Evolutionary conservation across 192 early-diverging fungal genomes (phyloP).

Genomic region (Phlyctochytrium planicorne): DNA sequence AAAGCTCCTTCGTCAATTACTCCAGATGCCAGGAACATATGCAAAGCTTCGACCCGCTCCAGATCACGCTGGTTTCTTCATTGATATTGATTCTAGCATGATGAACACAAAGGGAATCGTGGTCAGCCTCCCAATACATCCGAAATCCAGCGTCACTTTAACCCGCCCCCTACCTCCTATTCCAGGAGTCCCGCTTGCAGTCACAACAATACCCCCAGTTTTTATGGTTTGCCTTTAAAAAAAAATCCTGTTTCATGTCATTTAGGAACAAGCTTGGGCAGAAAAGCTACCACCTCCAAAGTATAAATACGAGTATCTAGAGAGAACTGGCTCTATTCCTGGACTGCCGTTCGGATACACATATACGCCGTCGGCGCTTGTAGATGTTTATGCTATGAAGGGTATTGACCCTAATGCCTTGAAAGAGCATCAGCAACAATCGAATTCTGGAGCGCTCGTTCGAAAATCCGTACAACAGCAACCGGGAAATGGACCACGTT

Average conservation of each 20-base stretch:
- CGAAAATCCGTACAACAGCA: too few species aligned
- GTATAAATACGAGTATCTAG: constrained; percentile 45
- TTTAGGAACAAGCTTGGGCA: constrained; percentile 40
- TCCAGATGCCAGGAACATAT: constrained; percentile 50
- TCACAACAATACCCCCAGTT: constrained; percentile 55
- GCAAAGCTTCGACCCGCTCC: constrained; percentile 43
- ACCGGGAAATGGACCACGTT: too few species aligned
- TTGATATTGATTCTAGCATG: constrained; percentile 43
- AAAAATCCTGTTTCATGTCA: neutral
- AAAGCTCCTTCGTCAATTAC: constrained; percentile 46
- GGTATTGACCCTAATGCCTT: constrained; percentile 20
- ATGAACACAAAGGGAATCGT: constrained; percentile 49
- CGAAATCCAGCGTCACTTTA: constrained; percentile 51
- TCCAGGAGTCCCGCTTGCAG: constrained; percentile 52
- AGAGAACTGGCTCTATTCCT: constrained; percentile 45
- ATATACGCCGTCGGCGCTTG: constrained; percentile 40
- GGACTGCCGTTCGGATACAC: constrained; percentile 54
- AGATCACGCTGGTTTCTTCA: constrained; percentile 54
- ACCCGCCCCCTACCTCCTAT: constrained; percentile 50
- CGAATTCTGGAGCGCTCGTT: too few species aligned
- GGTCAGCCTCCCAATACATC: constrained; percentile 55
- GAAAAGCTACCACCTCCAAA: constrained; percentile 42
- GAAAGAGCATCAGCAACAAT: constrained; percentile 4
- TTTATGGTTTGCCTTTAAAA: constrained; percentile 43
- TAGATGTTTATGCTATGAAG: constrained; percentile 36